phyloP scores from a whole-genome alignment of 129 eudicot species.

The Flaveria sonorensis region DNA sequence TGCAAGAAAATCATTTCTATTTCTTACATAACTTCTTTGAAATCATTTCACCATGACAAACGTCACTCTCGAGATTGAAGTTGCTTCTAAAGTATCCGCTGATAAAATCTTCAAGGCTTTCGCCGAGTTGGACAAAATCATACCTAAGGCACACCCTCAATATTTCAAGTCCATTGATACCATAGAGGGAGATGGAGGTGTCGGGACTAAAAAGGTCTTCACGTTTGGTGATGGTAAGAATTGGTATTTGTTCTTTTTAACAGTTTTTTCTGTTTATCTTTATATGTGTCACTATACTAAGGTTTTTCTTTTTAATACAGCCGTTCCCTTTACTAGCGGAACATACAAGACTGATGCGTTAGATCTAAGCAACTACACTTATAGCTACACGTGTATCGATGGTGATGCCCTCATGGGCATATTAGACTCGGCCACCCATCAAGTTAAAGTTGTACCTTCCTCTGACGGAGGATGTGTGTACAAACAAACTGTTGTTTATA shows the following conservation, averaged over 20 bases:
- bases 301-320: background rate
- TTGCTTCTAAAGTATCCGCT: constrained; percentile 32
- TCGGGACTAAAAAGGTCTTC: constrained; percentile 37
- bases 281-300: too few species aligned
- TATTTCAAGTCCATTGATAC: constrained; percentile 38
- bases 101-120: constrained; percentile 31
- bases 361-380: constrained; percentile 14
- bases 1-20: background rate
- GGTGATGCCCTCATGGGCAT: constrained; percentile 24
- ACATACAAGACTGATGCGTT: constrained; percentile 21
- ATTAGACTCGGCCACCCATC: constrained; percentile 27
- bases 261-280: too few species aligned
- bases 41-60: constrained; percentile 25
- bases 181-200: constrained; percentile 48
- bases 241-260: too few species aligned
- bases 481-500: constrained; percentile 18
- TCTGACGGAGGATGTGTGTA: constrained; percentile 22
- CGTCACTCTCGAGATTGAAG: constrained; percentile 26
- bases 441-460: constrained; percentile 16
- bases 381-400: constrained; percentile 20
- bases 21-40: background rate
- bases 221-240: constrained; percentile 46
- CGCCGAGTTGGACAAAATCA: constrained; percentile 35
- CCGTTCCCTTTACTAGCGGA: constrained; percentile 15
- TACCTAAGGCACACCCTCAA: constrained; percentile 44